Conservation (phyloP, 768 basidiomycete genomes). For the Leccinum subtestaceum region DNA sequence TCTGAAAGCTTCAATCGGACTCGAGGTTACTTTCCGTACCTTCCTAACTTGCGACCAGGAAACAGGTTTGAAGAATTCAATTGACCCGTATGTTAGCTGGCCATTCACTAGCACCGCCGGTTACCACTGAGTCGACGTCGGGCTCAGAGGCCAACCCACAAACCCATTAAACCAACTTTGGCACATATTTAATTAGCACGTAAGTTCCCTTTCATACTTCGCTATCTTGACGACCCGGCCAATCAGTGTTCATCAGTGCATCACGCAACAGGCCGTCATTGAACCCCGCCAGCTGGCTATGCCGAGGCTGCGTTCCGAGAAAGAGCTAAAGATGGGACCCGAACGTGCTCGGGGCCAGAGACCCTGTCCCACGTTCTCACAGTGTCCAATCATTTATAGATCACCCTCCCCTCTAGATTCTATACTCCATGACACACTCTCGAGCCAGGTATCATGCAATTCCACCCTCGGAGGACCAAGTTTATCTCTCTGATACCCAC, state of each 20-base stretch:
- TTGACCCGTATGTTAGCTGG: no score
- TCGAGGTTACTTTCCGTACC: no score
- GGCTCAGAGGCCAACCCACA: no score
- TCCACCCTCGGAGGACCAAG: conserved; percentile 18
- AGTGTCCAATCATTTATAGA: not conserved
- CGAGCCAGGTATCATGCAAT: conserved; percentile 18
- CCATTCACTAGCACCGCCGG: no score
- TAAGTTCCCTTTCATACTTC: not conserved
- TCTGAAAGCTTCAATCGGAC: no score
- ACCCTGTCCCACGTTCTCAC: not conserved
- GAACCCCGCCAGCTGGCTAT: not conserved
- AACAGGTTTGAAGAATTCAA: no score
- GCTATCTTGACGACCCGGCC: not conserved
- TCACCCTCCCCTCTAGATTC: not conserved
- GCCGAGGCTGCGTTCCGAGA: not conserved
- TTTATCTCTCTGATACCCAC: not conserved
- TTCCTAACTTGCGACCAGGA: no score
- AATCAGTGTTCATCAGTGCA: not conserved
- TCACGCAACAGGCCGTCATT: not conserved
- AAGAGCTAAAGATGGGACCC: not conserved
- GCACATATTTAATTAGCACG: no score
- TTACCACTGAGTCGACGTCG: no score
- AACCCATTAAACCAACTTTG: no score
- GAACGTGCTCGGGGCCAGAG: not conserved
- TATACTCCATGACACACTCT: conserved; percentile 9